phyloP scores from a whole-genome alignment of 1,139 yeast species.

The Spathaspora sp. region DNA sequence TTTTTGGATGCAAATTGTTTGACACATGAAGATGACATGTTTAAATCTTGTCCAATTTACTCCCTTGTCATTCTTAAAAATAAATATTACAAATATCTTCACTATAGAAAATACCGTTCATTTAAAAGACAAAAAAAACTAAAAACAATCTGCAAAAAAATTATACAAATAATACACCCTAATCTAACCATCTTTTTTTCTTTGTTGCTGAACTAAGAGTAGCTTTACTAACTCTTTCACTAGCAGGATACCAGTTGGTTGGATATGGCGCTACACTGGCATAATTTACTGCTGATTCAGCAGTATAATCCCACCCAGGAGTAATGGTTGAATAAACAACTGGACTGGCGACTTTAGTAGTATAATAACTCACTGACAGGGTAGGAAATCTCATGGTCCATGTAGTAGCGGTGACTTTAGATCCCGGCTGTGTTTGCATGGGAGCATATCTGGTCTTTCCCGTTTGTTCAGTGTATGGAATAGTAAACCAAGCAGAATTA shows the following conservation, averaged over 20 bases:
- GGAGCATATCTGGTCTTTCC: slow-evolving; percentile 80
- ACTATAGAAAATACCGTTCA: neutral
- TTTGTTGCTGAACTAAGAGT: slow-evolving; percentile 37
- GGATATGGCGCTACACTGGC: slow-evolving; percentile 73
- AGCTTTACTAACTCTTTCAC: slow-evolving; percentile 39
- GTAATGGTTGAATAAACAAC: slow-evolving; percentile 63
- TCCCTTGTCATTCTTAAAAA: no score
- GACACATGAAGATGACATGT: no score
- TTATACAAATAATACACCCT: neutral
- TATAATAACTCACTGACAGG: slow-evolving; percentile 59
- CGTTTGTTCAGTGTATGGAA: slow-evolving; percentile 74
- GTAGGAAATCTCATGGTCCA: slow-evolving; percentile 67
- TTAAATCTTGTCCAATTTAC: no score
- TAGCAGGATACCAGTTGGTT: slow-evolving; percentile 45
- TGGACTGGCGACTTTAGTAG: slow-evolving; percentile 44
- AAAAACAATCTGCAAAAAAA: neutral
- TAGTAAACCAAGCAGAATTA: slow-evolving; percentile 34
- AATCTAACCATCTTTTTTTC: slow-evolving; percentile 35
- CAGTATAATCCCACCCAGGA: slow-evolving; percentile 79
- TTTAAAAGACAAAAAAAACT: neutral
- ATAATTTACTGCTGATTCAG: slow-evolving; percentile 60
- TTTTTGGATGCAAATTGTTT: no score
- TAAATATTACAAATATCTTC: no score
- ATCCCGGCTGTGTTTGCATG: slow-evolving; percentile 85
- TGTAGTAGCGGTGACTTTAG: slow-evolving; percentile 61